These are phyloP conservation scores for Fusarium compactum DNA, from an alignment of 2,329 filamentous ascomycete species.

Conservation along the genomic window DNA sequence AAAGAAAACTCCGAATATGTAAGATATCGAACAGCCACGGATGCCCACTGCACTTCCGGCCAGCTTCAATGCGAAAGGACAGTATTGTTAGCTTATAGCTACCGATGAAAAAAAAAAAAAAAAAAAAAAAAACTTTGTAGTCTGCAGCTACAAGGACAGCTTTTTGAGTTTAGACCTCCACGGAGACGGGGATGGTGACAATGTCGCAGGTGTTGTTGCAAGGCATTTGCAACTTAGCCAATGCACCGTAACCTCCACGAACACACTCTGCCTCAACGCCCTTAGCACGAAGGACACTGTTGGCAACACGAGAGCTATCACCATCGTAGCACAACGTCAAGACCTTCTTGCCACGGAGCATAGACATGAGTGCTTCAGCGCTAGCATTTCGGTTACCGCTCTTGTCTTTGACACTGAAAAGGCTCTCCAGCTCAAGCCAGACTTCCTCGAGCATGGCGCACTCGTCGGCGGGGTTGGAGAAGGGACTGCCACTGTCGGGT, in stretches of 20 bases:
- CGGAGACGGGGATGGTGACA: conserved; percentile 36
- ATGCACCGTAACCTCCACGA: conserved; percentile 54
- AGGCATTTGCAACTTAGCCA: conserved; percentile 46
- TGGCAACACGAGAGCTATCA: conserved; percentile 66
- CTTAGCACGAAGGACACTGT: conserved; percentile 65
- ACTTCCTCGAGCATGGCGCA: conserved; percentile 58
- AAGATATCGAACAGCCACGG: conserved; percentile 8
- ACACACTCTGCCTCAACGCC: conserved; percentile 61
- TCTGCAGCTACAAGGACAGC: not conserved
- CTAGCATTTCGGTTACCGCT: conserved; percentile 46
- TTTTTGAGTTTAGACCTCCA: conserved; percentile 37
- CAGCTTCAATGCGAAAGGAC: not conserved
- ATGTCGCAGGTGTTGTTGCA: conserved; percentile 44
- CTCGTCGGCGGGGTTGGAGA: conserved; percentile 60
- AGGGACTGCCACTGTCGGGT: conserved; percentile 45
- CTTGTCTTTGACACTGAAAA: conserved; percentile 54
- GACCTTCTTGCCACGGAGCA: conserved; percentile 54
- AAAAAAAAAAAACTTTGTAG: not conserved
- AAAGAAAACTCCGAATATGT: conserved; percentile 5
- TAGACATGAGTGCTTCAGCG: conserved; percentile 46
- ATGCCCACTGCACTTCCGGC: conserved; percentile 47
- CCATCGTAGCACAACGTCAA: conserved; percentile 66
- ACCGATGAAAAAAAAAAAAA: not conserved
- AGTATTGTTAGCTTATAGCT: not conserved
- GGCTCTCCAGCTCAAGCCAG: conserved; percentile 62